These are phyloP conservation scores for Colletotrichum tropicale DNA, from an alignment of 2,329 filamentous ascomycete genomes.

Conservation along the genomic window DNA sequence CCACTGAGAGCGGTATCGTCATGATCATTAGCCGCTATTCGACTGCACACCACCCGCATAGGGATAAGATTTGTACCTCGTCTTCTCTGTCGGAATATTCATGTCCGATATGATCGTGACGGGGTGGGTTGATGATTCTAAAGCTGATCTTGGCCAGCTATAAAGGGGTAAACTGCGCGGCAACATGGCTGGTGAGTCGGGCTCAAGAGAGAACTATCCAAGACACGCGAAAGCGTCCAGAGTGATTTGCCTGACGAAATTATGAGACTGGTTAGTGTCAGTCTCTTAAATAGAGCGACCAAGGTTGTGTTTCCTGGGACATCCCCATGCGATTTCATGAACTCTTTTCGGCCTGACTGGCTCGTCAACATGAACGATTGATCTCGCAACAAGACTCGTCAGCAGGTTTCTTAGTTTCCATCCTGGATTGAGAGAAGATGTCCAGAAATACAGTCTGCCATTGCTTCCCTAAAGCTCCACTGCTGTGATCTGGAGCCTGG, in stretches of 20 bases:
- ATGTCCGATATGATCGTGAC: background rate
- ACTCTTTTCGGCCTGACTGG: background rate
- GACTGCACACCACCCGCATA: background rate
- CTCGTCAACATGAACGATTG: no score
- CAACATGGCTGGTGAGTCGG: no score
- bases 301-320: background rate
- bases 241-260: no score
- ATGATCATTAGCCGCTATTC: background rate
- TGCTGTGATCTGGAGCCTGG: fast-evolving
- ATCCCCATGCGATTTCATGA: background rate
- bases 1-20: background rate
- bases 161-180: no score
- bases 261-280: no score
- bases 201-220: no score
- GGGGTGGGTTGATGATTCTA: no score
- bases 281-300: background rate
- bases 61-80: fast-evolving
- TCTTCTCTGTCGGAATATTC: background rate
- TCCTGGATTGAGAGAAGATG: background rate
- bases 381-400: background rate
- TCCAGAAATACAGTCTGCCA: background rate
- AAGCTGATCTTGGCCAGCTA: no score
- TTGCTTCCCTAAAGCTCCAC: background rate
- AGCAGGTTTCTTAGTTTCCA: fast-evolving
- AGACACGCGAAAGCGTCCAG: no score